Base-by-base conservation (phyloP, 768 basidiomycete genomes). In the Pleurotus cornucopiae region DNA sequence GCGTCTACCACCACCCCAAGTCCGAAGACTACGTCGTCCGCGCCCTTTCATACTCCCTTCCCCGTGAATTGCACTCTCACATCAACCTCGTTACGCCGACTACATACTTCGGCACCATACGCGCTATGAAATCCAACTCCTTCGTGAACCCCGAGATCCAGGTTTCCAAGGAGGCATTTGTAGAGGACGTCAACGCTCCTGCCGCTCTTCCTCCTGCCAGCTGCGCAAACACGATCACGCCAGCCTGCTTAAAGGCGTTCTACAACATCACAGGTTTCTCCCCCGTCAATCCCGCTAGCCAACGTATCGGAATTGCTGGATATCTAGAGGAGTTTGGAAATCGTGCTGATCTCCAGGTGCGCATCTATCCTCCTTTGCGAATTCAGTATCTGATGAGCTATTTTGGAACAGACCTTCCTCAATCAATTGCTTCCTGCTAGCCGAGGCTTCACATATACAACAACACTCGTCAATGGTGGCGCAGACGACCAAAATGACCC, bases 31-130 rank as follows among this genome's bases (percentile, higher is more conserved):
- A 71, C 20, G 66, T 86, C 34, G 73, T 88, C 43, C 78, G 88
- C 61, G 85, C 88, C 2, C 82, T 81, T 3, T 73, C 73, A 57
- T 89, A 86, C 67, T 84, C 81, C 58, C 75, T 89, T 14, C 88
- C 88, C 0, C 71, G 71, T 25, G 60, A 75, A 48, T 60, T 89
- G 25, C 78, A 85, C 58, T 71, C 73, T 1, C 85, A 89, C 62
- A 64, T 89, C 51, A 84, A 88, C 47, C 68, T 88, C 30, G 71
- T 89, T 30, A 83, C 86, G 56, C 88, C 88, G 0, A 88, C 88
- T 0, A 89, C 85, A 1, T 76, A 81, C 66, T 90, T 89, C 59
- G 75, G 77, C 12, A 67, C 71, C 13, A 62, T 71, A 46, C 64
- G 61, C 16, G 62, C 60, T 34, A 70, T 76, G 67, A 66, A 64